Percentiles rank a stretch among this genome's conserved stretches.
These are phyloP conservation scores for Chenopodium berlandieri DNA, from an alignment of 148 eudicot species.

Conservation along the genomic window DNA sequence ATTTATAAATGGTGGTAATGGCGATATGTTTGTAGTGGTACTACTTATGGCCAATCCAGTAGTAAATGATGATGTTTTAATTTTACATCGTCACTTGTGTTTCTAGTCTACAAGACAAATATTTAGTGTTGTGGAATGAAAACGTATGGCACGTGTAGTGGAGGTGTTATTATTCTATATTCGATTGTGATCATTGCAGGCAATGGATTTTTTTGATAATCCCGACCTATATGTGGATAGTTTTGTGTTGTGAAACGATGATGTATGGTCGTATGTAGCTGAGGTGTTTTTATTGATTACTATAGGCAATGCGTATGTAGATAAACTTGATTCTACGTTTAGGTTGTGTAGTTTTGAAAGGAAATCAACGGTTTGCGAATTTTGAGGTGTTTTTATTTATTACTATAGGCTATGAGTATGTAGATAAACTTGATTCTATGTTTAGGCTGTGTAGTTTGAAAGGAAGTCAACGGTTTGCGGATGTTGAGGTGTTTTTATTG, in stretches of 20 bases:
- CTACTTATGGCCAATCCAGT: not conserved
- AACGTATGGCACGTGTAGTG: not conserved
- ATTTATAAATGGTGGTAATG: too few relatives aligned
- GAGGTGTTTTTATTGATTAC: not conserved
- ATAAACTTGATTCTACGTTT: not conserved
- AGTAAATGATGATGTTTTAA: constrained; percentile 3
- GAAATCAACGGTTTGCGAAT: not conserved
- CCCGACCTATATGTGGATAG: too few relatives aligned
- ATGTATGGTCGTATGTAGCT: not conserved
- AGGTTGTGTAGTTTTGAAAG: not conserved
- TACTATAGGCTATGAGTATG: not conserved
- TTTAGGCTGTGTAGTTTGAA: not conserved
- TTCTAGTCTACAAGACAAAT: not conserved
- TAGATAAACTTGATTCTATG: too few relatives aligned
- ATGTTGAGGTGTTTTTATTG: not conserved
- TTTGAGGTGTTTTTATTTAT: not conserved
- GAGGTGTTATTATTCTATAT: not conserved
- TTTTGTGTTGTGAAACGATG: not conserved
- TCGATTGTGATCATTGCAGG: not conserved
- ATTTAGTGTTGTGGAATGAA: not conserved
- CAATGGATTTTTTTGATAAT: not conserved
- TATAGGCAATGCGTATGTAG: not conserved
- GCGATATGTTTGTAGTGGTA: not conserved
- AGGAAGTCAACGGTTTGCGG: not conserved
- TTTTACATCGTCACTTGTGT: not conserved